These are phyloP conservation scores for Lolium multiflorum DNA, from an alignment of 176 grass and related monocot genomes.

Conservation along the genomic window DNA sequence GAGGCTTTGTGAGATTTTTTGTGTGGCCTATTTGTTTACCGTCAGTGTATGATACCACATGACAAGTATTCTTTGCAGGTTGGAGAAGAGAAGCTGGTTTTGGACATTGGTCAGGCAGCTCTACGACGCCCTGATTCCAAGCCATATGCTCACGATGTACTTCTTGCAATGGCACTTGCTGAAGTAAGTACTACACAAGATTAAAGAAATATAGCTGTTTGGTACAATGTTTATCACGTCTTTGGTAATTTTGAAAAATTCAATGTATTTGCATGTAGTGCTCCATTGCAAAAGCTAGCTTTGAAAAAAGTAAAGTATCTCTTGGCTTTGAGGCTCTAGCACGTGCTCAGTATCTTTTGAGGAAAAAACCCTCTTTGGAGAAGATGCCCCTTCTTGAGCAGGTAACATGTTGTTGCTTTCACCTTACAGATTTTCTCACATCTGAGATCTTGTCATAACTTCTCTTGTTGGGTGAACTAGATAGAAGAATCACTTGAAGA, in stretches of 20 bases:
- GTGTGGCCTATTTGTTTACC: not conserved
- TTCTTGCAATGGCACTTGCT: slow-evolving; percentile 91
- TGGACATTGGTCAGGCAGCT: slow-evolving; percentile 84
- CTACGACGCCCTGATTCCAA: slow-evolving; percentile 72
- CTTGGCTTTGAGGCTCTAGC: slow-evolving; percentile 97
- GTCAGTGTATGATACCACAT: slow-evolving; percentile 31
- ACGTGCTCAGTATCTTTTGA: slow-evolving; percentile 88
- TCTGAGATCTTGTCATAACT: slow-evolving; percentile 35
- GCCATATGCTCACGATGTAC: slow-evolving; percentile 79
- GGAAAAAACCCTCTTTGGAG: slow-evolving; percentile 75
- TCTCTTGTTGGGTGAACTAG: slow-evolving; percentile 58
- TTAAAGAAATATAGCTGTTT: slow-evolving; percentile 13
- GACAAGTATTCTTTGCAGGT: slow-evolving; percentile 61
- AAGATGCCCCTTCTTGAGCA: slow-evolving; percentile 92
- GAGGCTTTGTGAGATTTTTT: not conserved
- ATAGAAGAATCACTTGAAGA: slow-evolving; percentile 99
- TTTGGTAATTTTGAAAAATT: slow-evolving; percentile 38
- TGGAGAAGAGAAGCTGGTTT: slow-evolving; percentile 86
- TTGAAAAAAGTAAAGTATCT: slow-evolving; percentile 92
- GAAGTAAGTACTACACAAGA: slow-evolving; percentile 66
- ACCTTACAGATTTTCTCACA: slow-evolving; percentile 22
- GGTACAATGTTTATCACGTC: not conserved
- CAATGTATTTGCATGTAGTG: slow-evolving; percentile 65
- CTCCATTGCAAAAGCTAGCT: slow-evolving; percentile 89
- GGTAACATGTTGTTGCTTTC: slow-evolving; percentile 54